phyloP scores from a whole-genome alignment of 208 protist genomes.

The Naegleria lovaniensis region DNA sequence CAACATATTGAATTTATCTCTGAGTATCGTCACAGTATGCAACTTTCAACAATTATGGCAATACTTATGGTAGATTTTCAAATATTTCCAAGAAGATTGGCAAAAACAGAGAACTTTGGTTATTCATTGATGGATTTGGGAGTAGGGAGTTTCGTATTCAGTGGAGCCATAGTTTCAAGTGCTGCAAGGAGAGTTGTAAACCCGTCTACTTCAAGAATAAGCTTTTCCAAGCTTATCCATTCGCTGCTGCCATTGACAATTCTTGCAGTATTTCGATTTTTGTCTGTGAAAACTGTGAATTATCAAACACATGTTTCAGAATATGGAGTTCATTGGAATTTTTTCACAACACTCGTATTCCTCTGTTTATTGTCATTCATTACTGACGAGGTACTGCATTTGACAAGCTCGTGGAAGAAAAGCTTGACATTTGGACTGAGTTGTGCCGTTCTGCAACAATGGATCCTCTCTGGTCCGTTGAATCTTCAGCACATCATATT shows the following conservation, averaged over 20 bases:
- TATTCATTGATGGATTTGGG: slow-evolving; percentile 64
- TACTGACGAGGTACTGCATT: background rate
- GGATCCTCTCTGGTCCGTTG: background rate
- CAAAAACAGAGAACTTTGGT: slow-evolving; percentile 67
- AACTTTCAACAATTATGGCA: slow-evolving; percentile 49
- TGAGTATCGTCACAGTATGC: slow-evolving; percentile 33
- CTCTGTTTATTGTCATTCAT: slow-evolving; percentile 35
- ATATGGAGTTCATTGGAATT: slow-evolving; percentile 78
- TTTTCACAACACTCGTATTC: slow-evolving; percentile 66
- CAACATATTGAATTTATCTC: slow-evolving; percentile 7
- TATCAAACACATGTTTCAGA: slow-evolving; percentile 59
- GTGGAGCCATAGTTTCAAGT: slow-evolving; percentile 43
- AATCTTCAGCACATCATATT: background rate
- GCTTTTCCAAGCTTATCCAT: slow-evolving; percentile 9
- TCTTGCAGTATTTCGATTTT: slow-evolving; percentile 46
- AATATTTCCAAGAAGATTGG: slow-evolving; percentile 57
- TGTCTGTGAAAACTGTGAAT: slow-evolving; percentile 25
- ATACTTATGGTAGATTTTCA: slow-evolving; percentile 69
- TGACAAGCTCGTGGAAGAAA: background rate
- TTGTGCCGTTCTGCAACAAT: background rate
- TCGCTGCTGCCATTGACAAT: slow-evolving; percentile 43
- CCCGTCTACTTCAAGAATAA: background rate
- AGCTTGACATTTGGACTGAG: background rate
- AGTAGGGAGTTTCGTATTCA: slow-evolving; percentile 57
- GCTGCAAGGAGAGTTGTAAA: background rate